Evolutionary conservation across 106 monocot species (phyloP).

Genomic region (Chionographis japonica): DNA sequence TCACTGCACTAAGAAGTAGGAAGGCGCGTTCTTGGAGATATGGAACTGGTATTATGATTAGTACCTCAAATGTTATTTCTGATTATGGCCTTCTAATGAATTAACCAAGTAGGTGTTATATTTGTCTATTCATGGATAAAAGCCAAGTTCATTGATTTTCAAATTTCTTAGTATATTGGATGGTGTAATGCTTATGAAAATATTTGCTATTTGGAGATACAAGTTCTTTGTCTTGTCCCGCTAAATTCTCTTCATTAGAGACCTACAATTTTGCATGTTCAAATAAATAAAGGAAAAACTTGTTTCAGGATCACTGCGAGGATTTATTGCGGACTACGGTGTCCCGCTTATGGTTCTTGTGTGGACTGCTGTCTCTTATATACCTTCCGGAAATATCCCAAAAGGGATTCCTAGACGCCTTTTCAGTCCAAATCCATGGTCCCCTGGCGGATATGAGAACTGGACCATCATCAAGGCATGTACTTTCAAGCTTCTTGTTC

Average conservation of each 20-base stretch:
- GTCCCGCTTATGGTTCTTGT: constrained; percentile 80
- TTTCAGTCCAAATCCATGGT: constrained; percentile 85
- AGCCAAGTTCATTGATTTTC: too few relatives aligned
- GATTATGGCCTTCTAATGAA: neutral
- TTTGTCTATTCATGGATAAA: too few relatives aligned
- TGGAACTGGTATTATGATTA: constrained; percentile 43
- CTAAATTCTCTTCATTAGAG: neutral
- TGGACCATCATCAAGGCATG: constrained; percentile 79
- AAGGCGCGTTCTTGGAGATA: constrained; percentile 85
- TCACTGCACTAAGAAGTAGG: constrained; percentile 70
- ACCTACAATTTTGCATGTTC: neutral
- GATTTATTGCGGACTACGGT: constrained; percentile 76
- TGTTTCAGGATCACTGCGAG: constrained; percentile 56
- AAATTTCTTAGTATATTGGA: too few relatives aligned
- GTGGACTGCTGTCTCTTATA: constrained; percentile 79
- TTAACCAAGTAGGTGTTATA: neutral
- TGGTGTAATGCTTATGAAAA: too few relatives aligned
- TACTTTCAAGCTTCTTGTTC: too few relatives aligned
- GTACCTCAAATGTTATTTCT: neutral
- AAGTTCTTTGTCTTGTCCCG: neutral
- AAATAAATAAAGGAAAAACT: neutral
- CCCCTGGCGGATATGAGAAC: constrained; percentile 61
- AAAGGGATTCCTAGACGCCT: constrained; percentile 71
- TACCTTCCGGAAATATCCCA: constrained; percentile 45
- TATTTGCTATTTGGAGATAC: too few relatives aligned